phyloP scores from a whole-genome alignment of 1,284 basidiomycete genomes.

The Ceratobasidium sp. region DNA sequence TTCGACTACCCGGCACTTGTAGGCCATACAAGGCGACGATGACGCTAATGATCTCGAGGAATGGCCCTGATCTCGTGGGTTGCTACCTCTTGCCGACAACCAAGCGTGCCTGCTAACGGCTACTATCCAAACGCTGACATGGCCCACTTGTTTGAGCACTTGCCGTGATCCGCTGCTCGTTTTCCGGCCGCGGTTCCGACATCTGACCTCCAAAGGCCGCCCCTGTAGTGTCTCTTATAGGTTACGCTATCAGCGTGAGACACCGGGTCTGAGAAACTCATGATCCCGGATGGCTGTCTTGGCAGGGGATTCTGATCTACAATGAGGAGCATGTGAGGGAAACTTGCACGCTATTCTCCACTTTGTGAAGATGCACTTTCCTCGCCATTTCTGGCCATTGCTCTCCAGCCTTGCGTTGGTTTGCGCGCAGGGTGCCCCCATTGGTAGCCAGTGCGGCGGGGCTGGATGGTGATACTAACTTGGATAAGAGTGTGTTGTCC shows the following conservation, averaged over 20 bases:
- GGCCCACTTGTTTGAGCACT: not conserved
- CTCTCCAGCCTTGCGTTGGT: not conserved
- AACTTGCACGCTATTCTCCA: not conserved
- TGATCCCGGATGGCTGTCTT: slow-evolving; percentile 1
- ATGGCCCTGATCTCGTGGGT: not conserved
- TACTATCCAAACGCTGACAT: not conserved
- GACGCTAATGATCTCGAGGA: not conserved
- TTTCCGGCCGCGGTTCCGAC: not conserved
- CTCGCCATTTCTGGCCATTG: not conserved
- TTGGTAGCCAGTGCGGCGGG: slow-evolving; percentile 21
- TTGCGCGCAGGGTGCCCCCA: slow-evolving; percentile 18
- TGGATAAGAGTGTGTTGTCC: too few relatives aligned
- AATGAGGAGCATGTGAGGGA: not conserved
- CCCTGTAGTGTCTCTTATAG: not conserved
- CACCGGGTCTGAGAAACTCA: not conserved
- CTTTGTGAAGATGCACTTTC: not conserved
- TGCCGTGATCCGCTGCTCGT: not conserved
- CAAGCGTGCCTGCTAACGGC: slow-evolving; percentile 24
- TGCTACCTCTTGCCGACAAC: slow-evolving; percentile 21
- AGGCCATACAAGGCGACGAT: too few relatives aligned
- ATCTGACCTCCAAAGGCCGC: not conserved
- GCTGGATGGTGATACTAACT: not conserved
- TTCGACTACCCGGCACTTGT: too few relatives aligned
- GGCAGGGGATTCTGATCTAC: not conserved
- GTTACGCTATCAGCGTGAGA: not conserved